Conservation (phyloP, 2,329 filamentous ascomycete genomes). For the Fusarium fracticaudum region DNA sequence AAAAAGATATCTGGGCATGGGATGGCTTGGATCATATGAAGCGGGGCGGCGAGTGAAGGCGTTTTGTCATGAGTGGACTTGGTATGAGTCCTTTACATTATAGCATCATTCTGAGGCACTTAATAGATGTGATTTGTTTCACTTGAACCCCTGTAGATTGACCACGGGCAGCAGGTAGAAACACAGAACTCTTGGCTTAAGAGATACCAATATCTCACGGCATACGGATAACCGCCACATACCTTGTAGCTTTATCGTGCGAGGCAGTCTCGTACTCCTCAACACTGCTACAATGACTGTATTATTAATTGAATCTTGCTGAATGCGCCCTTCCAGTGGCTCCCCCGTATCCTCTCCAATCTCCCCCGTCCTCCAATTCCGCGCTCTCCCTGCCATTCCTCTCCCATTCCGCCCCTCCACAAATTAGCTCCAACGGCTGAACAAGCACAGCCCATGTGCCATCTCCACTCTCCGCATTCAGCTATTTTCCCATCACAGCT, state of each 20-base stretch:
- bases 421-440: conserved; percentile 24
- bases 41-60: conserved; percentile 16
- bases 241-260: neutral
- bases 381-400: neutral
- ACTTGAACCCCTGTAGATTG: neutral
- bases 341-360: neutral
- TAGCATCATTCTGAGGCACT: neutral
- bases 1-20: neutral
- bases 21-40: neutral
- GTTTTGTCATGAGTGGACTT: conserved; percentile 19
- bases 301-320: neutral
- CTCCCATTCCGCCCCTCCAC: conserved; percentile 13
- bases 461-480: conserved; percentile 22
- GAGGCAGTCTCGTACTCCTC: neutral
- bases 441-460: conserved; percentile 15
- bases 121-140: conserved; percentile 16
- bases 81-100: conserved; percentile 1
- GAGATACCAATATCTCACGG: neutral
- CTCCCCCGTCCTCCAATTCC: conserved; percentile 4
- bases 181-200: neutral
- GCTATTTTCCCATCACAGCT: neutral
- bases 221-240: neutral
- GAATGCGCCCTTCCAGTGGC: neutral
- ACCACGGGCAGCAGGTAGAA: neutral
- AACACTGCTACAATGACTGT: neutral